Conservation (phyloP, 257 asterid species). For the Solanum appendiculatum region DNA sequence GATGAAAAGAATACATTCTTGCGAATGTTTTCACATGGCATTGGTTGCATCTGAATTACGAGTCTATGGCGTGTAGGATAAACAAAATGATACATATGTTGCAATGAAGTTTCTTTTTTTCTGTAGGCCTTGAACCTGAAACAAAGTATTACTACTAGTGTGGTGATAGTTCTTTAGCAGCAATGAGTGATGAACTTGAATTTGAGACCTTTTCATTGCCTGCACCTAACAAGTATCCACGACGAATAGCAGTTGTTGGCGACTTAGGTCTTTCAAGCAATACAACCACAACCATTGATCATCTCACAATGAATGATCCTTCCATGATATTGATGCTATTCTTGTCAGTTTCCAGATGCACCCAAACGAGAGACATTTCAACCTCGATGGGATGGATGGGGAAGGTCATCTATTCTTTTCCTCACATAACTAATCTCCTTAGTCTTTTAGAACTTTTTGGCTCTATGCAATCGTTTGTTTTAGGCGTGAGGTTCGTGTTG, state of each 20-base stretch:
- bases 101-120: not conserved
- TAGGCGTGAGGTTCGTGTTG: not conserved
- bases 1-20: not conserved
- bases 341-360: slow-evolving; percentile 65
- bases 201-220: slow-evolving; percentile 64
- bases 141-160: slow-evolving; percentile 72
- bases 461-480: not conserved
- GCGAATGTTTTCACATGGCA: not conserved
- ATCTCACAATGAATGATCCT: slow-evolving; percentile 55
- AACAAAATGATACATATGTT: not conserved
- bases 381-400: slow-evolving; percentile 96
- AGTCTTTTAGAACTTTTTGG: not conserved
- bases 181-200: slow-evolving; percentile 55
- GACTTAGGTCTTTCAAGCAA: slow-evolving; percentile 81
- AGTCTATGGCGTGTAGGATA: not conserved
- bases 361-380: slow-evolving; percentile 76
- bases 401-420: slow-evolving; percentile 37
- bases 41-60: not conserved
- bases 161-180: slow-evolving; percentile 61
- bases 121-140: slow-evolving; percentile 59
- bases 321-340: slow-evolving; percentile 53
- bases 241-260: slow-evolving; percentile 62
- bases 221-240: slow-evolving; percentile 46
- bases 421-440: not conserved
- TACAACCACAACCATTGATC: slow-evolving; percentile 67